A percentile compares a stretch with the other conserved stretches of the same genome.
phyloP scores from a whole-genome alignment of 129 eudicot species.

The Chrysanthemum seticuspe region DNA sequence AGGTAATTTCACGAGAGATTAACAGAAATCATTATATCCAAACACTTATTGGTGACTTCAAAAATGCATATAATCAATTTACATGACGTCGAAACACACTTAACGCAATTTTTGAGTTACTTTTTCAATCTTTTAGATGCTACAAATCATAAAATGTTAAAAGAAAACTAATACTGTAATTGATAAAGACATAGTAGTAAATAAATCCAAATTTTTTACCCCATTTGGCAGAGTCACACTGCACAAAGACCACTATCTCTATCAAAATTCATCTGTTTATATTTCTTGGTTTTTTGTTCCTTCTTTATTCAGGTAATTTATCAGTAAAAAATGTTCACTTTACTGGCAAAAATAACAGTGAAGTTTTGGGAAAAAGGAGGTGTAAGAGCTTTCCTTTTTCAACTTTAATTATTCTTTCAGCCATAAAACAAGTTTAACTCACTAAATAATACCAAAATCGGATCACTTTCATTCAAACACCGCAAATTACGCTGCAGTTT shows the following conservation, averaged over 20 bases:
- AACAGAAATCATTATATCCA: background rate
- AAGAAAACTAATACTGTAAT: background rate
- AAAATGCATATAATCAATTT: background rate
- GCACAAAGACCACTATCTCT: constrained; percentile 38
- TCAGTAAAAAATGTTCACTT: constrained; percentile 33
- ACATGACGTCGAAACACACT: background rate
- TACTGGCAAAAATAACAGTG: constrained; percentile 21
- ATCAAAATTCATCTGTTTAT: constrained; percentile 20
- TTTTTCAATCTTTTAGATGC: constrained; percentile 5
- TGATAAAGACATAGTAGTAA: background rate
- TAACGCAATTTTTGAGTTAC: background rate
- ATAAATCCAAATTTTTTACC: constrained; percentile 18
- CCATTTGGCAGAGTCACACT: constrained; percentile 38
- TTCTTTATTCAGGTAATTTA: constrained; percentile 28
- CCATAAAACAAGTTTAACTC: background rate
- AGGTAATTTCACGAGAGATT: background rate
- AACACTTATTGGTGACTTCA: background rate
- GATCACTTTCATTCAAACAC: no score
- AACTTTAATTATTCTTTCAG: constrained; percentile 15
- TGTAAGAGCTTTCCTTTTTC: constrained; percentile 20
- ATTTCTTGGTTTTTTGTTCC: constrained; percentile 33
- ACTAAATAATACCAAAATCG: background rate
- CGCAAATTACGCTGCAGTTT: no score
- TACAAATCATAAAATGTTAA: constrained; percentile 1
- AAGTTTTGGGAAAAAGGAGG: constrained; percentile 5